Conservation (phyloP, 2,329 filamentous ascomycete genomes). For the Daldinia sp. region DNA sequence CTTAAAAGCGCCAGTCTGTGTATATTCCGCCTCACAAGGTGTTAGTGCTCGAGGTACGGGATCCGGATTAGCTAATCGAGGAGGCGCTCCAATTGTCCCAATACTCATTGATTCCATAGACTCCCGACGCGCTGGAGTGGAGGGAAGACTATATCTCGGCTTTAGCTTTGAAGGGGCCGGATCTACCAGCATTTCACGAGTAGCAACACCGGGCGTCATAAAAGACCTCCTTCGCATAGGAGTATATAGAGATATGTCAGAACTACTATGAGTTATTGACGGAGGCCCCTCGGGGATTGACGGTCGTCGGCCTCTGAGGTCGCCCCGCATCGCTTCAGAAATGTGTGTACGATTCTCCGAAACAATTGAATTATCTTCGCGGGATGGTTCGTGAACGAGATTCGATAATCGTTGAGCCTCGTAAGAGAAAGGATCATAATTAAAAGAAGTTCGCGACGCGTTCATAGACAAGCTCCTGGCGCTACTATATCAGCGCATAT, state of each 20-base stretch:
- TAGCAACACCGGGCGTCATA: conserved; percentile 51
- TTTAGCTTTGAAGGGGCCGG: conserved; percentile 30
- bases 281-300: conserved; percentile 43
- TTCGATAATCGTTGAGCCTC: conserved; percentile 60
- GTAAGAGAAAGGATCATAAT: conserved; percentile 60
- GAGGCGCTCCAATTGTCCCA: conserved; percentile 43
- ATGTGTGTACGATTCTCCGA: conserved; percentile 54
- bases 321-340: conserved; percentile 54
- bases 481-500: conserved; percentile 24
- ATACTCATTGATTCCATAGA: conserved; percentile 40
- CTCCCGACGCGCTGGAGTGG: conserved; percentile 44
- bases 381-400: conserved; percentile 52
- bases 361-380: conserved; percentile 52
- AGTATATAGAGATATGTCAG: conserved; percentile 55
- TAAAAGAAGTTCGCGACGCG: conserved; percentile 56
- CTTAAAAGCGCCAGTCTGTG: conserved; percentile 71
- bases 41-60: conserved; percentile 57
- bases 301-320: conserved; percentile 49
- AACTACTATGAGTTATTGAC: conserved; percentile 57
- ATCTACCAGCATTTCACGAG: conserved; percentile 41
- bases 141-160: conserved; percentile 42
- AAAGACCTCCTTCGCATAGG: conserved; percentile 52
- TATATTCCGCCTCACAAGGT: conserved; percentile 68
- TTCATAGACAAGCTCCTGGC: conserved; percentile 51
- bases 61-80: conserved; percentile 43